These are phyloP conservation scores for Heimioporus retisporus DNA, from an alignment of 1,284 basidiomycete species.

Conservation along the genomic window DNA sequence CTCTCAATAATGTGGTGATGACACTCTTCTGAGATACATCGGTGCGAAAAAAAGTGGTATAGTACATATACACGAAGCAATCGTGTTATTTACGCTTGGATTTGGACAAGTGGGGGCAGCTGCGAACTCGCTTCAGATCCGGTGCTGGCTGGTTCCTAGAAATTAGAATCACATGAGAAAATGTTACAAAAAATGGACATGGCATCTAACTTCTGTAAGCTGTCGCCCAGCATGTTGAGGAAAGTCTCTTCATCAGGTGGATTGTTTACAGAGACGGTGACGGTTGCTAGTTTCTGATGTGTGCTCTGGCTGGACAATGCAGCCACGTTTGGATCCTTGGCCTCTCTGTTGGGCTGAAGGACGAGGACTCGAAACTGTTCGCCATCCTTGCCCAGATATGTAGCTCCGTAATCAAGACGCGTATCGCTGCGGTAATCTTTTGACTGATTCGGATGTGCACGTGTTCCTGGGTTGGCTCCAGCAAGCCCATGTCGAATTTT, in stretches of 20 bases:
- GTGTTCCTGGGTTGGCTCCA: background rate
- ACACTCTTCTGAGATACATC: too few species aligned
- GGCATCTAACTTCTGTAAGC: background rate
- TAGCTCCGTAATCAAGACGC: background rate
- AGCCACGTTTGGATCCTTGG: background rate
- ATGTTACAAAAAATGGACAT: background rate
- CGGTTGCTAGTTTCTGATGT: background rate
- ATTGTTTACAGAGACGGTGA: background rate
- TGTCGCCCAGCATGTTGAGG: background rate
- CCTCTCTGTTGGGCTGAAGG: background rate
- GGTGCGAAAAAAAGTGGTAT: too few species aligned
- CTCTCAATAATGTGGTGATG: too few species aligned
- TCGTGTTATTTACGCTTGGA: background rate
- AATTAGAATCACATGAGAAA: background rate
- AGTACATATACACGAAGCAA: background rate
- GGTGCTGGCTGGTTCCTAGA: background rate
- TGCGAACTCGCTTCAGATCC: background rate
- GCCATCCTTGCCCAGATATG: background rate
- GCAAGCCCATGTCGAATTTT: background rate
- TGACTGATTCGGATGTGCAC: constrained; percentile 1
- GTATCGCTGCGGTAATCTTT: background rate
- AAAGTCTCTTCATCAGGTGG: background rate
- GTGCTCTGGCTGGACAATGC: background rate
- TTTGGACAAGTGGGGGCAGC: background rate
- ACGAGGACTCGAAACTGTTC: background rate